These are phyloP conservation scores for Pseudocercospora fijiensis DNA, from an alignment of 2,329 filamentous ascomycete species.

Conservation along the genomic window DNA sequence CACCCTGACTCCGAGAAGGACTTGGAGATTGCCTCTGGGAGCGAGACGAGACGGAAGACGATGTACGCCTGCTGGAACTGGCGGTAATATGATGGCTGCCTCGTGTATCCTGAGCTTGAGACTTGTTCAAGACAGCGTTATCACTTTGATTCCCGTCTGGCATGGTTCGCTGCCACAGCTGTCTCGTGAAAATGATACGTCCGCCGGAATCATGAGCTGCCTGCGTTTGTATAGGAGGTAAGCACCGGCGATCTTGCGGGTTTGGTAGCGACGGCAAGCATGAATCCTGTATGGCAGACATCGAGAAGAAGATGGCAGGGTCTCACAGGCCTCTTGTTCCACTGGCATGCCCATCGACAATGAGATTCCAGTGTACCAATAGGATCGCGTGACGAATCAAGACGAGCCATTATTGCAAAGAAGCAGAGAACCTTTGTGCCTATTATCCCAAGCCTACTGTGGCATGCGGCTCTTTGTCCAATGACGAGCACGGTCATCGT, in stretches of 20 bases:
- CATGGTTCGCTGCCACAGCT: constrained; percentile 42
- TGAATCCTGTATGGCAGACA: constrained; percentile 34
- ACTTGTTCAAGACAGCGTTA: constrained; percentile 35
- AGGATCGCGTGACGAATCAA: constrained; percentile 33
- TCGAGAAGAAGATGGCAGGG: constrained; percentile 34
- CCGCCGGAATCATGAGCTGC: constrained; percentile 30
- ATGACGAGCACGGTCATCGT: constrained; percentile 33
- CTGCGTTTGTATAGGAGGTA: constrained; percentile 30
- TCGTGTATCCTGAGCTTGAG: constrained; percentile 32
- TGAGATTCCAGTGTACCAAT: constrained; percentile 35
- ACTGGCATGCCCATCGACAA: constrained; percentile 37
- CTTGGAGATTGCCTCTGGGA: constrained; percentile 35
- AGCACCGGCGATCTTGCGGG: constrained; percentile 20
- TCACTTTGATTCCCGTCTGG: constrained; percentile 33
- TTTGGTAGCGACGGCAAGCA: constrained; percentile 22
- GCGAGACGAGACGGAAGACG: constrained; percentile 35
- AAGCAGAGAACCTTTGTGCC: constrained; percentile 35
- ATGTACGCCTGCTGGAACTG: constrained; percentile 30
- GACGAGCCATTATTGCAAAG: constrained; percentile 32
- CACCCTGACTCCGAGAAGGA: constrained; percentile 25
- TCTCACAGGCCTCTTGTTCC: constrained; percentile 35
- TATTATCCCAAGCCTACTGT: constrained; percentile 36
- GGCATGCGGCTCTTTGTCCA: constrained; percentile 38
- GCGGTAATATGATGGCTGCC: constrained; percentile 26
- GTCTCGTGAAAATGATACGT: constrained; percentile 40